Evolutionary conservation across 1,284 basidiomycete species (phyloP), one percentile per base, ranked within the genome.

Genomic region (Phylloporus sp.): DNA sequence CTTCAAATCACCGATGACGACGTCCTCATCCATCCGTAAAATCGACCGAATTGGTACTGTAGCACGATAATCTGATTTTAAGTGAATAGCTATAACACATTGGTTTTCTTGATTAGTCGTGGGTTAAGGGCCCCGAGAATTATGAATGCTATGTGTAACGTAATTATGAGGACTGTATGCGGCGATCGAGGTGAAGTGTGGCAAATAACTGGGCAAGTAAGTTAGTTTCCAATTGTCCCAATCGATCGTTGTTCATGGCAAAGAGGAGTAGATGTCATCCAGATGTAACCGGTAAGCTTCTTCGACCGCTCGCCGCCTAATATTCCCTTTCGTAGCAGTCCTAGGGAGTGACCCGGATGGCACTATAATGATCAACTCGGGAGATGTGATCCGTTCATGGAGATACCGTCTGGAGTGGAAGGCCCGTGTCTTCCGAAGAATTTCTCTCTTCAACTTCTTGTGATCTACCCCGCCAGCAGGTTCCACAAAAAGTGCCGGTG

Each of bases 311-410:
- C 79, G 80, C 63, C 88, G 83, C 53, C 89, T 81, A 66, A 90
- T 86, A 69, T 91, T 90, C 40, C 88, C 89, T 73, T 91, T 91
- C 26, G 88, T 88, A 28, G 81, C 83, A 0, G 88, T 91, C 61
- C 88, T 80, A 40, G 88, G 88, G 53, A 90, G 79, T 2, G 86
- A 81, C 61, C 81, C 79, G 39, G 77, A 75, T 26, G 83, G 79
- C 7, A 89, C 87, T 46, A 90, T 76, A 62, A 90, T 70, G 69
- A 90, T 82, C 77, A 85, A 79, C 50, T 84, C 79, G 20, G 82
- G 69, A 18, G 80, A 81, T 3, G 81, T 80, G 73, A 90, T 86
- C 42, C 86, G 86, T 72, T 90, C 88, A 73, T 90, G 88, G 56
- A 89, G 78, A 74, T 91, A 91, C 64, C 88, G 81, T 39, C 88